Evolutionary conservation across 371 early-diverging fungal species (phyloP).

Genomic region (Syncephalastrum racemosum): DNA sequence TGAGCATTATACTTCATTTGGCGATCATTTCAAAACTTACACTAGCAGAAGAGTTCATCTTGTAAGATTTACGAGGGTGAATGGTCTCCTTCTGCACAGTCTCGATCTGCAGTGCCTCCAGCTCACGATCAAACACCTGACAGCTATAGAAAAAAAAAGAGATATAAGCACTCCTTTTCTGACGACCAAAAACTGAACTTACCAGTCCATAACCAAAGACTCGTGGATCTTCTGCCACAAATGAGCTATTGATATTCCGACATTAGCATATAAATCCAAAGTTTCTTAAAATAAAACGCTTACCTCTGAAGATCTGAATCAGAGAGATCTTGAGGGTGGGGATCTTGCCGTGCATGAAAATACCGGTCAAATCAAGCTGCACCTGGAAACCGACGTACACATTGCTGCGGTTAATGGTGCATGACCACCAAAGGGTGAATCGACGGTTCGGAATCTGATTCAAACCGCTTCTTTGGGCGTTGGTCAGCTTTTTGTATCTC

Average conservation of each 20-base stretch:
- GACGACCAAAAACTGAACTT: slow-evolving; percentile 10
- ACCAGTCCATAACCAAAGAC: slow-evolving; percentile 85
- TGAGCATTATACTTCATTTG: background rate
- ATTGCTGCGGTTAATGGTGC: slow-evolving; percentile 95
- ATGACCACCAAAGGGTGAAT: slow-evolving; percentile 99
- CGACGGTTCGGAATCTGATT: slow-evolving; percentile 99
- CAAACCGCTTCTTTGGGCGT: slow-evolving; percentile 98
- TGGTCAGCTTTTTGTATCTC: slow-evolving; percentile 94
- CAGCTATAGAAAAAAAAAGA: slow-evolving; percentile 35
- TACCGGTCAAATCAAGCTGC: slow-evolving; percentile 98
- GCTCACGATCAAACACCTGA: slow-evolving; percentile 97
- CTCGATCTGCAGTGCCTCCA: slow-evolving; percentile 97
- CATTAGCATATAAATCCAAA: background rate
- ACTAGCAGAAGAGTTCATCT: slow-evolving; percentile 84
- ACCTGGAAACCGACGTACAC: slow-evolving; percentile 99
- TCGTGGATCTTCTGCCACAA: slow-evolving; percentile 99
- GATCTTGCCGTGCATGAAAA: slow-evolving; percentile 99
- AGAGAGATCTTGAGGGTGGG: slow-evolving; percentile 98
- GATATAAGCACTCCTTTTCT: no score
- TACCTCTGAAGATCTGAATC: slow-evolving; percentile 95
- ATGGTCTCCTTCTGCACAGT: slow-evolving; percentile 99
- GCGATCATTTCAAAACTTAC: slow-evolving; percentile 9
- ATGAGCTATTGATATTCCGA: slow-evolving; percentile 61
- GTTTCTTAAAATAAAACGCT: background rate
- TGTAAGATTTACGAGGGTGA: slow-evolving; percentile 98